Conservation (phyloP, 208 protist genomes). For the Acanthamoeba triangularis region DNA sequence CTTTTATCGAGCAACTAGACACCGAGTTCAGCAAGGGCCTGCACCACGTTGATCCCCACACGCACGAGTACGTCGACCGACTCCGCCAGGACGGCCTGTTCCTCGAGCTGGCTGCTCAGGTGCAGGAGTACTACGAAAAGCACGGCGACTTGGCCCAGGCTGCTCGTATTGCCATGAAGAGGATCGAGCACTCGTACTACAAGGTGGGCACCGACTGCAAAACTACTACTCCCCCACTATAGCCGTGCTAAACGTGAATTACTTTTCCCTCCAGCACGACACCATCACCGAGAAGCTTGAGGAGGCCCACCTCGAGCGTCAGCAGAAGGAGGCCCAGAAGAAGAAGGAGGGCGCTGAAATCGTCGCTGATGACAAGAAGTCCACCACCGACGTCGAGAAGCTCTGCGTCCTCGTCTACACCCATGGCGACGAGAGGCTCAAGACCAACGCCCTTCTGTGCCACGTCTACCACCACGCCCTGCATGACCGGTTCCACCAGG, state of each 20-base stretch:
- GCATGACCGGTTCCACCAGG: slow-evolving; percentile 90
- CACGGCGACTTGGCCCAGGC: slow-evolving; percentile 19
- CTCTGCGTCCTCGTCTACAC: slow-evolving; percentile 89
- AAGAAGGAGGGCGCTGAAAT: background rate
- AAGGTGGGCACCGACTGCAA: slow-evolving; percentile 62
- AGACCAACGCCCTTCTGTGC: slow-evolving; percentile 91
- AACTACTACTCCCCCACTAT: background rate
- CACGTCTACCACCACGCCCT: slow-evolving; percentile 94
- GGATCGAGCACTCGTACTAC: slow-evolving; percentile 92
- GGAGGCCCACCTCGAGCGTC: slow-evolving; percentile 58
- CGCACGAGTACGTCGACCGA: slow-evolving; percentile 89
- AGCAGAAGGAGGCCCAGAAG: slow-evolving; percentile 11
- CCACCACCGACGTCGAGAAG: slow-evolving; percentile 56
- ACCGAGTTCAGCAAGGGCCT: slow-evolving; percentile 91
- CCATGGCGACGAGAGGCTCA: slow-evolving; percentile 88
- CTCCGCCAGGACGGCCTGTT: slow-evolving; percentile 89
- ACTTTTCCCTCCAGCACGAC: background rate
- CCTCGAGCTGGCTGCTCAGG: slow-evolving; percentile 77
- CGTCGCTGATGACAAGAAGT: slow-evolving; percentile 6
- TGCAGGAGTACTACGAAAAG: slow-evolving; percentile 85
- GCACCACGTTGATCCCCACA: slow-evolving; percentile 91
- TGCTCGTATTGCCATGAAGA: slow-evolving; percentile 84
- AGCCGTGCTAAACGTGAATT: background rate
- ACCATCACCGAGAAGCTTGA: slow-evolving; percentile 56
- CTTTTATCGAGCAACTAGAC: slow-evolving; percentile 90